Conservation (phyloP, 441 rosid species). For the Erysimum pusillum region DNA sequence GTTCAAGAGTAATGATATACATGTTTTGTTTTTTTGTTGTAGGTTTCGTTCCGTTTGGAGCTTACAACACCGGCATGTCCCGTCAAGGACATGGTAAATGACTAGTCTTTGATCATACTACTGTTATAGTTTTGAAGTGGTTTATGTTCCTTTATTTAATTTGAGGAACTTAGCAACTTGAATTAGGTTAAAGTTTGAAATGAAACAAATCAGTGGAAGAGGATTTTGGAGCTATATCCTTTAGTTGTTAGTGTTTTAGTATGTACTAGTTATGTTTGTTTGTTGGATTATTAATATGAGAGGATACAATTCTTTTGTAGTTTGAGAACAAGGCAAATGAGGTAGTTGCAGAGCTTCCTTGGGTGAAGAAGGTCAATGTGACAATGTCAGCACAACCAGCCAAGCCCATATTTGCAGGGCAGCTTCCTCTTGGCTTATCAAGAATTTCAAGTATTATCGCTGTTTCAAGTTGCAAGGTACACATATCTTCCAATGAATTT, state of each 20-base stretch:
- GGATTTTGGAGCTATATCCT: neutral
- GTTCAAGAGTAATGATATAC: conserved; percentile 21
- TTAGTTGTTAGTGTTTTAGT: neutral
- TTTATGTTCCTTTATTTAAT: conserved; percentile 50
- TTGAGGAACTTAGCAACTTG: neutral
- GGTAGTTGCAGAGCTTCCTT: conserved; percentile 79
- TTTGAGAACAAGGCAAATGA: conserved; percentile 91
- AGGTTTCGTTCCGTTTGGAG: conserved; percentile 95
- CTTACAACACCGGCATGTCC: conserved; percentile 99
- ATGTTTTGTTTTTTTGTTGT: conserved; percentile 39
- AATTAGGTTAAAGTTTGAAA: conserved; percentile 1
- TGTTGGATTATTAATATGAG: too few relatives aligned
- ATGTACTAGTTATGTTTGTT: neutral
- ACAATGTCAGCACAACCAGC: conserved; percentile 99
- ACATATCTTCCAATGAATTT: conserved; percentile 37
- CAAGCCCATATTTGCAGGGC: conserved; percentile 72
- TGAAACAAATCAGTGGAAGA: too few relatives aligned
- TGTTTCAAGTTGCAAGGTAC: conserved; percentile 98
- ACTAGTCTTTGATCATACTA: too few relatives aligned
- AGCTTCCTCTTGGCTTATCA: conserved; percentile 84
- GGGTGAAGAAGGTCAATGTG: conserved; percentile 87
- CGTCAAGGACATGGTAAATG: conserved; percentile 91
- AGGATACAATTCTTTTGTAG: conserved; percentile 64
- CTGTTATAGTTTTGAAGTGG: too few relatives aligned
- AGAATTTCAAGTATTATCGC: conserved; percentile 89